Percentiles rank a stretch among this genome's conserved stretches.
These are phyloP conservation scores for Ensete glaucum DNA, from an alignment of 176 grass and related monocot species.

Conservation along the genomic window DNA sequence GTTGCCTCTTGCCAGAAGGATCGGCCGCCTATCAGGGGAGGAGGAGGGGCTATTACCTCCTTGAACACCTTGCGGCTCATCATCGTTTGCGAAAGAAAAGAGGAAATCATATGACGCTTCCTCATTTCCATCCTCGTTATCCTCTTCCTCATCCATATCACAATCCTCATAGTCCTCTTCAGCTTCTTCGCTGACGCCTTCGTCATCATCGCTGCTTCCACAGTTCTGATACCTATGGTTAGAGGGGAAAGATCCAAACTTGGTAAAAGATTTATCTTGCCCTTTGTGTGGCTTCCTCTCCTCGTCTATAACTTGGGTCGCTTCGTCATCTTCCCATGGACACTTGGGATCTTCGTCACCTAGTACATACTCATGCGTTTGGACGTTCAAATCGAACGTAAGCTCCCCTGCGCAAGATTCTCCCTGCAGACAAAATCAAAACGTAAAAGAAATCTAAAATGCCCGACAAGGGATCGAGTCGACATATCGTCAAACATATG, in stretches of 20 bases:
- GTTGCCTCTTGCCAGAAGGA: constrained; percentile 23
- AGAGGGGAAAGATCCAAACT: constrained; percentile 45
- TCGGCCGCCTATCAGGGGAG: constrained; percentile 21
- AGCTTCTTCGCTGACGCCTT: constrained; percentile 28
- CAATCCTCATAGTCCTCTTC: constrained; percentile 43
- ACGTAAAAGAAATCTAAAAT: constrained; percentile 3
- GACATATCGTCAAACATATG: too few species aligned
- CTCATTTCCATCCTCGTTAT: constrained; percentile 46
- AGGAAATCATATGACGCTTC: constrained; percentile 79
- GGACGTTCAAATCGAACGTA: constrained; percentile 89
- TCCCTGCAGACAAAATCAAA: constrained; percentile 37
- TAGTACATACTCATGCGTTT: constrained; percentile 39
- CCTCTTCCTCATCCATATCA: constrained; percentile 27
- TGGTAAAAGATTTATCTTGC: constrained; percentile 26
- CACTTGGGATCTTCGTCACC: not conserved
- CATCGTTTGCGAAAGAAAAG: constrained; percentile 62
- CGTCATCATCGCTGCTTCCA: constrained; percentile 10
- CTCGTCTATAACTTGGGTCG: not conserved
- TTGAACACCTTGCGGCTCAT: constrained; percentile 27
- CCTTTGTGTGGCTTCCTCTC: constrained; percentile 4
- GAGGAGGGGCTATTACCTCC: constrained; percentile 19
- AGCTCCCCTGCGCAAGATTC: constrained; percentile 42
- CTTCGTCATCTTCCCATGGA: constrained; percentile 30
- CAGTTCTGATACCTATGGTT: constrained; percentile 88
- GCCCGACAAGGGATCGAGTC: too few species aligned